Base-by-base conservation (phyloP, 1,284 basidiomycete genomes). In the Golubevia pallescens region DNA sequence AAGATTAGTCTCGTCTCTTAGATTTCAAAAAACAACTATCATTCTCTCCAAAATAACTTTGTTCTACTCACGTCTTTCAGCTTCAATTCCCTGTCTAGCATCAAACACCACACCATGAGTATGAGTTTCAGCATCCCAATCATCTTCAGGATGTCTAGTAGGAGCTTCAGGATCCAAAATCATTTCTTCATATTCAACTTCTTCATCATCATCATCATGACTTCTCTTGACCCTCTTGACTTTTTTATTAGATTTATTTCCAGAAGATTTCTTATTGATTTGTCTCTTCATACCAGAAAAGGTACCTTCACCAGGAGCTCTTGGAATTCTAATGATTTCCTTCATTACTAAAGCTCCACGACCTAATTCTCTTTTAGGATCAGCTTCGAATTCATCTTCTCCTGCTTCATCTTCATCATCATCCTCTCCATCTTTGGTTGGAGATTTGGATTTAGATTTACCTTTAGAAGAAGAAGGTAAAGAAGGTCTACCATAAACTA, bases 91-190 rank as follows among this genome's bases (percentile, higher is more conserved):
- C 0, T 88, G 89, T 16, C 88, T 88, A 80, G 89, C 94, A 70
- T 94, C 91, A 23, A 91, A 85, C 0, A 97, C 92, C 1, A 90
- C 84, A 3, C 91, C 92, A 48, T 89, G 87, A 1, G 91, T 87
- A 13, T 90, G 86, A 8, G 94, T 97, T 23, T 91, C 87, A 53
- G 91, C 90, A 80, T 98, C 96, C 93, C 94, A 94, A 0, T 93
- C 94, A 70, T 86, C 86, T 60, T 92, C 91, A 78, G 69, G 66
- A 38, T 80, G 65, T n/a, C 65, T 42, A 2, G 75, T 74, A 55
- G 68, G 62, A 16, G 62, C 68, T 2, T 65, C 75, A 1, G 73
- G 71, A 34, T 94, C 92, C 0, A 91, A 90, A 72, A 67, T 38
- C 63, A 66, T 58, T 57, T 66, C 61, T 24, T 73, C 65, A 66